Evolutionary conservation across 129 eudicot genomes (phyloP), one percentile per base, ranked within the genome.

Genomic region (Kitagawia praeruptora): DNA sequence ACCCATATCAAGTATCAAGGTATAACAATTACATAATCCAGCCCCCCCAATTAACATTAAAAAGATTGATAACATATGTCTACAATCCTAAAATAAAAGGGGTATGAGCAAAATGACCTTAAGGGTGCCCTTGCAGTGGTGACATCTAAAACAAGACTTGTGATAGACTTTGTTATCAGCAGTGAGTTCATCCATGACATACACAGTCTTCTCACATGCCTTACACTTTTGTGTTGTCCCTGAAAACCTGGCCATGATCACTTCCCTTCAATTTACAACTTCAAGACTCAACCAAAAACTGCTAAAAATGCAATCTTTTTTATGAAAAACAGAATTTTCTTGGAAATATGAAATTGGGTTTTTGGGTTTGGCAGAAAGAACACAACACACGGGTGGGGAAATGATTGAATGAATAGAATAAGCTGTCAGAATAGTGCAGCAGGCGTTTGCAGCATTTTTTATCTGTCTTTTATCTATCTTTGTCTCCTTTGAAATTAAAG

Each of bases 41-140:
- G 37, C 37, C 37, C 1, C 15, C 21, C 2, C 31, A 15, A 1
- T 11, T 18, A 27, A 46, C 38, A n/a, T 42, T 4, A n/a, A 46
- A 16, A 45, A 47, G 12, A 45, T 2, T 18, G 38, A 75, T 11
- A 15, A 47, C 45, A 49, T 31, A 75, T 48, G 37, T 75, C 14
- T 25, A 34, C 37, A 34, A 34, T 34, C 37, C 37, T 46, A 44
- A 34, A 45, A 44, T 11, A 1, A 40, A 21, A 0, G 3, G 14
- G 14, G 16, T n/a, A 75, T 75, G 40, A 10, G 3, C 19, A 19
- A 16, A n/a, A 3, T 28, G 31, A 92, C 99, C 99, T 96, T 96
- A 82, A 96, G 99, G 76, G 99, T 96, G 31, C 98, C 86, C 83
- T 89, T 92, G 95, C 99, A 96, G 83, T 96, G 99, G 82, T 96